phyloP scores from a whole-genome alignment of 2,329 filamentous ascomycete genomes.

The Geosmithia putterillii region DNA sequence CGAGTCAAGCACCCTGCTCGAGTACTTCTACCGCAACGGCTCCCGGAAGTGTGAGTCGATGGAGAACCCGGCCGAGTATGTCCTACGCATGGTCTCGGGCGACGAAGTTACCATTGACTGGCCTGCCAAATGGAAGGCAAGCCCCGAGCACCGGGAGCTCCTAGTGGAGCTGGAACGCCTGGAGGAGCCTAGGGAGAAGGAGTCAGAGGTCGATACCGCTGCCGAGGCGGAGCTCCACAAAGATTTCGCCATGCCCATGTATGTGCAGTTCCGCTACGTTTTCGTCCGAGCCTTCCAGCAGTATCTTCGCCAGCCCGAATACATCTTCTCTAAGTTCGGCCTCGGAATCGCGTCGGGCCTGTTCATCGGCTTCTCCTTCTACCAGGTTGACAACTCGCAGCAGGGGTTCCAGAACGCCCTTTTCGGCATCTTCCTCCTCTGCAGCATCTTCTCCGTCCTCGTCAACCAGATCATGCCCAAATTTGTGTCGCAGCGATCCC shows the following conservation, averaged over 20 bases:
- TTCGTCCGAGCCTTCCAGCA: conserved; percentile 63
- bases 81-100: conserved; percentile 42
- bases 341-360: conserved; percentile 54
- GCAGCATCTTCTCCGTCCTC: conserved; percentile 68
- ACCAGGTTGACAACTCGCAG: too few relatives aligned
- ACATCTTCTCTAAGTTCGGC: conserved; percentile 64
- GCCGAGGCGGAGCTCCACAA: conserved; percentile 30
- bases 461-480: conserved; percentile 76
- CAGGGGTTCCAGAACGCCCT: conserved; percentile 64
- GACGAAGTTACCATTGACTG: conserved; percentile 42
- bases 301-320: conserved; percentile 72
- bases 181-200: conserved; percentile 26
- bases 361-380: conserved; percentile 68
- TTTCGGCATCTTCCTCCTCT: conserved; percentile 65
- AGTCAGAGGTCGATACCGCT: background rate
- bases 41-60: conserved; percentile 38
- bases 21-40: conserved; percentile 52
- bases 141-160: conserved; percentile 35
- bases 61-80: conserved; percentile 62
- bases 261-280: conserved; percentile 49
- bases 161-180: conserved; percentile 39
- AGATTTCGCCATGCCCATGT: conserved; percentile 63
- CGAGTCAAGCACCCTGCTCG: conserved; percentile 36
- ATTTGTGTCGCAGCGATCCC: conserved; percentile 67
- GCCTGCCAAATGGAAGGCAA: conserved; percentile 48